These are phyloP conservation scores for Chlorencoelia australis DNA, from an alignment of 2,329 filamentous ascomycete species.

Conservation along the genomic window DNA sequence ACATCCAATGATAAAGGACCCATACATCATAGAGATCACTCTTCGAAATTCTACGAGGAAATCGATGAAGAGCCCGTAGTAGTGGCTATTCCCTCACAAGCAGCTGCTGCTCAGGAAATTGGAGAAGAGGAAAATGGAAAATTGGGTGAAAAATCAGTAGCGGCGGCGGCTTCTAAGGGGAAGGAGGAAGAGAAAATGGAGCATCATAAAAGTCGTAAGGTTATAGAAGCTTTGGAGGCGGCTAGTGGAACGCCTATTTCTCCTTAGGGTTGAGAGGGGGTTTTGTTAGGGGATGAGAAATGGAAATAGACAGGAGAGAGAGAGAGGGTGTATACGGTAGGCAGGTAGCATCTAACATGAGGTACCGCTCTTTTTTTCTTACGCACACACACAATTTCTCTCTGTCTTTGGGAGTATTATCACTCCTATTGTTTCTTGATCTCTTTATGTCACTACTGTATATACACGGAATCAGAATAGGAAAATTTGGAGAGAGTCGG, in stretches of 20 bases:
- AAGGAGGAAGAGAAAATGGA: background rate
- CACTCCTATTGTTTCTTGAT: background rate
- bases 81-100: background rate
- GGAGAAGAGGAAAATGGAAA: background rate
- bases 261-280: background rate
- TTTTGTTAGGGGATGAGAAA: background rate
- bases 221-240: background rate
- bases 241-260: background rate
- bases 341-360: background rate
- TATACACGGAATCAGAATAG: background rate
- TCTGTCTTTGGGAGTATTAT: background rate
- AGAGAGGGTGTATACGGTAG: background rate
- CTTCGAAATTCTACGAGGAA: background rate
- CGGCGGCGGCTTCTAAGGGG: background rate
- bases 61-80: background rate
- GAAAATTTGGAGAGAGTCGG: background rate
- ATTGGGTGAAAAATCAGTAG: background rate
- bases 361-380: too few relatives aligned
- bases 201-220: background rate
- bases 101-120: background rate
- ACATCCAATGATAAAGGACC: too few relatives aligned
- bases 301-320: slow-evolving; percentile 1
- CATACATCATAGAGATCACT: background rate
- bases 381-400: too few relatives aligned
- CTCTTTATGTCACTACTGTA: background rate